Evolutionary conservation across 768 basidiomycete genomes (phyloP).

Genomic region (Artomyces pyxidatus): DNA sequence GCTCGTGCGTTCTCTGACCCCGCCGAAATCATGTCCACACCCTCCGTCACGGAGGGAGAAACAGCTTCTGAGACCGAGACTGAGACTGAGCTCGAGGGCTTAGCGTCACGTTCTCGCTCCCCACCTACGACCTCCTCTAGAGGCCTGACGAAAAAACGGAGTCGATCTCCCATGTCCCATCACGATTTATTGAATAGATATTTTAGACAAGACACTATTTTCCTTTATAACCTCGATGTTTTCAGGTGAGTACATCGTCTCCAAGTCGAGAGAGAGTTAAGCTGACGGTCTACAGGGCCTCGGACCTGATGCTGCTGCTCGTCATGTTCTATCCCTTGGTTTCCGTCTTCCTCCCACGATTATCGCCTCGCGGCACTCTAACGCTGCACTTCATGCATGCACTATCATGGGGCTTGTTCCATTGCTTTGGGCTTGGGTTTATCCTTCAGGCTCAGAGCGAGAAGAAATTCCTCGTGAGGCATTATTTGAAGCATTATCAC

Average conservation of each 20-base stretch:
- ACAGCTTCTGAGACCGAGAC: conserved; percentile 59
- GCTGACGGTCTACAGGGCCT: conserved; percentile 44
- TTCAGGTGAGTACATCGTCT: conserved; percentile 50
- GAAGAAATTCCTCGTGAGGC: conserved; percentile 84
- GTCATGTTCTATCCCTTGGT: conserved; percentile 61
- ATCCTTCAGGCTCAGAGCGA: conserved; percentile 79
- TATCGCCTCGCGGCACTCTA: conserved; percentile 44
- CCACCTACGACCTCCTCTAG: not conserved
- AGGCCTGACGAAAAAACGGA: conserved; percentile 6
- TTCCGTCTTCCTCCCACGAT: conserved; percentile 48
- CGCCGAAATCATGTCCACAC: conserved; percentile 33
- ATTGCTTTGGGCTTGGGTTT: conserved; percentile 81
- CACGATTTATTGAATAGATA: conserved; percentile 88
- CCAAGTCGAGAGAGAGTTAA: not conserved
- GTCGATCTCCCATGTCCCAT: conserved; percentile 41
- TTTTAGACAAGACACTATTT: conserved; percentile 81
- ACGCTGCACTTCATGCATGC: conserved; percentile 77
- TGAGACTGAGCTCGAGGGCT: conserved; percentile 29
- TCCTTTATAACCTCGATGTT: conserved; percentile 75
- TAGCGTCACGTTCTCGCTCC: conserved; percentile 3
- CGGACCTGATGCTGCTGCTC: conserved; percentile 76
- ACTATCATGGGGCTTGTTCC: conserved; percentile 76
- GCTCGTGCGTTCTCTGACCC: conserved; percentile 13
- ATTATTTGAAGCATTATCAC: conserved; percentile 92
- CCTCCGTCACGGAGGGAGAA: conserved; percentile 63